phyloP scores from a whole-genome alignment of 441 rosid species.

The Erysimum pusillum region DNA sequence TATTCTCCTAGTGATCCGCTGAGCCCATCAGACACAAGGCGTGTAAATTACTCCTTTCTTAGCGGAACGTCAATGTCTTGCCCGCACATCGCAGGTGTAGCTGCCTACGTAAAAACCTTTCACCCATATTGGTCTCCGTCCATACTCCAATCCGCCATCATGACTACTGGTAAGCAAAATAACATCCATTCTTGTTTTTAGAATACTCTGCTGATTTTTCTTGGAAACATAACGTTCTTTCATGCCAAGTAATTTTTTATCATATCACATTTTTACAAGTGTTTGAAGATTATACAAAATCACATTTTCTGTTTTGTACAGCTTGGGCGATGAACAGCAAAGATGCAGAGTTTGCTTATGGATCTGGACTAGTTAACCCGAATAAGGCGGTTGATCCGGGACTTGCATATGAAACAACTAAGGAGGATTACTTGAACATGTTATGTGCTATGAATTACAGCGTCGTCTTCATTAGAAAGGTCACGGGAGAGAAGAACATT shows the following conservation, averaged over 20 bases:
- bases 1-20: slow-evolving; percentile 42
- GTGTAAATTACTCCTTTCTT: slow-evolving; percentile 34
- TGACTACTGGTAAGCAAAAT: slow-evolving; percentile 59
- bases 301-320: background rate
- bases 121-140: slow-evolving; percentile 65
- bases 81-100: slow-evolving; percentile 59
- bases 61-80: slow-evolving; percentile 67
- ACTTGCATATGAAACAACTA: background rate
- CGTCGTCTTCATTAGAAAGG: no score
- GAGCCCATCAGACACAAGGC: slow-evolving; percentile 11
- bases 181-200: background rate
- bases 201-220: background rate
- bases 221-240: background rate
- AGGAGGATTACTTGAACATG: background rate
- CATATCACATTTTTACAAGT: background rate
- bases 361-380: background rate
- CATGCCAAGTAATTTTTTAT: background rate
- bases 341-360: background rate
- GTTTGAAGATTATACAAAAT: no score
- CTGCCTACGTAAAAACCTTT: slow-evolving; percentile 55
- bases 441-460: background rate
- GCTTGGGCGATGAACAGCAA: background rate
- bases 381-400: background rate
- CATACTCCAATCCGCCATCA: slow-evolving; percentile 58
- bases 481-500: no score